Evolutionary conservation across 495 filamentous ascomycete species (phyloP), one percentile per base, ranked within the genome.

Genomic region (Pyronema domesticum): DNA sequence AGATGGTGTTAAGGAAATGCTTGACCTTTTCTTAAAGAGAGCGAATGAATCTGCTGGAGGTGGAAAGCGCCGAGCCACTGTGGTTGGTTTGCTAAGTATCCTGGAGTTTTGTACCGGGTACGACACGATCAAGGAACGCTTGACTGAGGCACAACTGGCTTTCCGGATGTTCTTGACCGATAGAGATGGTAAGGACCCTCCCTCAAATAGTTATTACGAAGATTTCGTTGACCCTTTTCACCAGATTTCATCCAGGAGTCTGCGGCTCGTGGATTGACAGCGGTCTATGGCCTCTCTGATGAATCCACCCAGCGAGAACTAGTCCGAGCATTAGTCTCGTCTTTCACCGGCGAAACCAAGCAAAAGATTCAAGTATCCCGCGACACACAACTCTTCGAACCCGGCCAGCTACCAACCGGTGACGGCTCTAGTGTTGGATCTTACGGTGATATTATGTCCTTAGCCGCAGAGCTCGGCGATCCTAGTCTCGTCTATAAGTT

Each of bases 401-500:
- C 85, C n/a, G 91, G 91, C 10, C 83, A 86, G 5, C 71, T 98
- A 6, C 88, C 88, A 0, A 96, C 89, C 1, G 86, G 87, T 6
- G 87, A 94, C 51, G 86, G 86, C 11, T 81, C 82, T 56, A 89
- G 83, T 0, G 74, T 96, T 60, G 93, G 82, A 11, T 95, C 89
- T 0, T 98, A 98, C 70, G 93, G 60, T 51, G 62, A 65, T 37
- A 95, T 98, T 50, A 83, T 98, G 73, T 89, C 75, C 58, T 73
- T 98, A 35, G 89, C 91, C 14, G 78, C 86, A 51, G 91, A 98
- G 71, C 85, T 94, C 13, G 91, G 91, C 17, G 89, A 96, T 64
- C 85, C 87, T 30, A 91, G 85, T 55, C 74, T 98, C 3, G 86
- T 95, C 7, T 98, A 98, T 68, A 82, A 87, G 54, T 95, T 96